These are phyloP conservation scores for Punica granatum DNA, from an alignment of 345 rosid genomes.

Conservation along the genomic window DNA sequence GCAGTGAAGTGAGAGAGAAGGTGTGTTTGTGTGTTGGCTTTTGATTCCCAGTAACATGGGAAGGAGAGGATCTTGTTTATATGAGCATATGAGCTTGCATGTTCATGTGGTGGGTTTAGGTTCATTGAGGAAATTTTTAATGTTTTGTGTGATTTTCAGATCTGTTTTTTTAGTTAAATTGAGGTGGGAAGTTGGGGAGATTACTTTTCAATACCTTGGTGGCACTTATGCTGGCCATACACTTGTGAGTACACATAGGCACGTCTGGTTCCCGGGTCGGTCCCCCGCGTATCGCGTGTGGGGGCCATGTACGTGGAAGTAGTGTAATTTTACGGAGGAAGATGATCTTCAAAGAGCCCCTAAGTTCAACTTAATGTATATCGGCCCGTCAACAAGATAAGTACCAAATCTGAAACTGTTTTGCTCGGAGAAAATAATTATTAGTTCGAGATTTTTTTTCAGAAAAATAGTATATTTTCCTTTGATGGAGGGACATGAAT, in stretches of 20 bases:
- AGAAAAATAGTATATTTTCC: no score
- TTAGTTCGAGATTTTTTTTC: no score
- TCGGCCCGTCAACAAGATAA: no score
- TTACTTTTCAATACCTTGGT: slow-evolving; percentile 9
- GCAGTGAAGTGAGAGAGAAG: slow-evolving; percentile 19
- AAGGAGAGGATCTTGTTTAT: slow-evolving; percentile 3
- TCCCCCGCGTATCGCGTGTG: no score
- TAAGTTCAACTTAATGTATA: no score
- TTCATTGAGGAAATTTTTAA: neutral
- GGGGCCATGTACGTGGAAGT: no score
- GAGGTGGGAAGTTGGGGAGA: slow-evolving; percentile 5
- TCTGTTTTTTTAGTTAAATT: neutral
- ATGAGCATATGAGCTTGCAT: slow-evolving; percentile 8
- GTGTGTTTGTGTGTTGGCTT: slow-evolving; percentile 22
- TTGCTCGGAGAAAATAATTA: no score
- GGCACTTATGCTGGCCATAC: slow-evolving; percentile 32
- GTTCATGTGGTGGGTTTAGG: slow-evolving; percentile 34
- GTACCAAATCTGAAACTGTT: no score
- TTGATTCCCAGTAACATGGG: slow-evolving; percentile 35
- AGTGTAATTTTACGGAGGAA: no score
- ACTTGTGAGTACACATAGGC: slow-evolving; percentile 8
- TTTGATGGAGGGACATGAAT: no score
- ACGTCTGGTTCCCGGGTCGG: no score
- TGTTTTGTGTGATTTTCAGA: slow-evolving; percentile 7
- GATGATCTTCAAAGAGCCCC: no score